These are phyloP conservation scores for Fistulifera solaris DNA, from an alignment of 108 stramenopile genomes.

Conservation along the genomic window DNA sequence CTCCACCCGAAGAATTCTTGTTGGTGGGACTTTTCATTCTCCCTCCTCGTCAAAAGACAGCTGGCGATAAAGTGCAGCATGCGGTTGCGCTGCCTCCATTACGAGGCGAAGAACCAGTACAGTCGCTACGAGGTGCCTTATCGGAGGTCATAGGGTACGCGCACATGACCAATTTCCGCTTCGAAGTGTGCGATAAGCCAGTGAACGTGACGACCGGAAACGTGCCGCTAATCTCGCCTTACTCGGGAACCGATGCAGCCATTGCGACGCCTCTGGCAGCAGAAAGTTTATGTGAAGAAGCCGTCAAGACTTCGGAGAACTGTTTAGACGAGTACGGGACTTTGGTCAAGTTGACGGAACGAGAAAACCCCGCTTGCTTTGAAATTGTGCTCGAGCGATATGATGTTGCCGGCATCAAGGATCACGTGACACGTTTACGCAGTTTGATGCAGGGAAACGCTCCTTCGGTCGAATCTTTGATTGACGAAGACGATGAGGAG, in stretches of 20 bases:
- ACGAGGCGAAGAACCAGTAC: constrained; percentile 66
- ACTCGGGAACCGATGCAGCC: constrained; percentile 50
- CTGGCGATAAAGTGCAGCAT: constrained; percentile 1
- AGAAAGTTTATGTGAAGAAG: constrained; percentile 28
- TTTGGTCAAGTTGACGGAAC: constrained; percentile 33
- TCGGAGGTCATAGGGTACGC: constrained; percentile 56
- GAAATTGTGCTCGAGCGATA: constrained; percentile 74
- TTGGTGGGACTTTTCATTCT: constrained; percentile 51
- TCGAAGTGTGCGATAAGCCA: constrained; percentile 23
- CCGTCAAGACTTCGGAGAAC: constrained; percentile 11
- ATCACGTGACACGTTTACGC: constrained; percentile 54
- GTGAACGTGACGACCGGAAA: background rate
- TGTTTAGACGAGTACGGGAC: constrained; percentile 71
- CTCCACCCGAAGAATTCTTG: constrained; percentile 12
- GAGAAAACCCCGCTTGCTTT: constrained; percentile 38
- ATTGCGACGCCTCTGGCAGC: constrained; percentile 41
- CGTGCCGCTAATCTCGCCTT: constrained; percentile 24
- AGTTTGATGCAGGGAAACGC: constrained; percentile 64
- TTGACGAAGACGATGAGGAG: constrained; percentile 8
- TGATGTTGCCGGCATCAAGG: constrained; percentile 45
- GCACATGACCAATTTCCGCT: constrained; percentile 71
- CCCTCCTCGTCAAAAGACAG: constrained; percentile 55
- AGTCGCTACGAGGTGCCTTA: constrained; percentile 55
- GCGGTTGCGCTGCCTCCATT: constrained; percentile 64
- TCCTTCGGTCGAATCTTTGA: constrained; percentile 28